Percentiles rank a stretch among this genome's conserved stretches.
Evolutionary conservation across 495 filamentous ascomycete species (phyloP).

Genomic region (Aspergillus leporis): DNA sequence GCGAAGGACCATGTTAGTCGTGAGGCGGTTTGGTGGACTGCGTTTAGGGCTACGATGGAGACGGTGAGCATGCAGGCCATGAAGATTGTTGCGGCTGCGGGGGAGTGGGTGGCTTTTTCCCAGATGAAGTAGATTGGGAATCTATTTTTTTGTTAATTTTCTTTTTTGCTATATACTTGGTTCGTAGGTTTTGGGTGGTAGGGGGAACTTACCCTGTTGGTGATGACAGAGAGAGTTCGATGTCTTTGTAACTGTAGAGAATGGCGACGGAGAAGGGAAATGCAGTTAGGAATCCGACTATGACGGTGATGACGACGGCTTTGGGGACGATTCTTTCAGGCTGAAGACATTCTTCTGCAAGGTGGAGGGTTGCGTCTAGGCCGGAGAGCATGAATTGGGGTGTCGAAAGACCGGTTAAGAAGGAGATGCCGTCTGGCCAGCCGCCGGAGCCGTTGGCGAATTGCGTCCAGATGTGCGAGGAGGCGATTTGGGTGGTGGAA

Average conservation of each 20-base stretch:
- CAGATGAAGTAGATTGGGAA: constrained; percentile 34
- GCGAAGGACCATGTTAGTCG: constrained; percentile 48
- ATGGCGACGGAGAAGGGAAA: constrained; percentile 34
- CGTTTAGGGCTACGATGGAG: constrained; percentile 33
- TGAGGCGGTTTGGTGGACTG: constrained; percentile 41
- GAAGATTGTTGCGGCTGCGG: constrained; percentile 32
- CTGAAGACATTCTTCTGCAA: constrained; percentile 36
- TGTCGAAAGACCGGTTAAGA: constrained; percentile 37
- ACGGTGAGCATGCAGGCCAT: constrained; percentile 31
- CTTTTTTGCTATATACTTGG: too few species aligned
- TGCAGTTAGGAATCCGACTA: constrained; percentile 34
- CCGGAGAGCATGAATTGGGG: constrained; percentile 37
- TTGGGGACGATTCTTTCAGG: constrained; percentile 32
- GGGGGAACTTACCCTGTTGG: constrained; percentile 26
- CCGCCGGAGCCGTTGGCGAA: constrained; percentile 36
- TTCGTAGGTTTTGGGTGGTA: too few species aligned
- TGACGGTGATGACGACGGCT: constrained; percentile 31
- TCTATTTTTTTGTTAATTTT: too few species aligned
- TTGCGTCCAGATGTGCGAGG: constrained; percentile 24
- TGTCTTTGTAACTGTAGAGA: constrained; percentile 31
- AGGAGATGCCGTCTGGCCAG: constrained; percentile 33
- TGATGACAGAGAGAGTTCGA: constrained; percentile 22
- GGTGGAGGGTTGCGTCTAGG: constrained; percentile 36
- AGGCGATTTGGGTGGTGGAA: constrained; percentile 22
- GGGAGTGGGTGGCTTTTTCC: constrained; percentile 34